Base-by-base conservation (phyloP, 2,329 filamentous ascomycete species). In the Ophiostoma tasmaniense region DNA sequence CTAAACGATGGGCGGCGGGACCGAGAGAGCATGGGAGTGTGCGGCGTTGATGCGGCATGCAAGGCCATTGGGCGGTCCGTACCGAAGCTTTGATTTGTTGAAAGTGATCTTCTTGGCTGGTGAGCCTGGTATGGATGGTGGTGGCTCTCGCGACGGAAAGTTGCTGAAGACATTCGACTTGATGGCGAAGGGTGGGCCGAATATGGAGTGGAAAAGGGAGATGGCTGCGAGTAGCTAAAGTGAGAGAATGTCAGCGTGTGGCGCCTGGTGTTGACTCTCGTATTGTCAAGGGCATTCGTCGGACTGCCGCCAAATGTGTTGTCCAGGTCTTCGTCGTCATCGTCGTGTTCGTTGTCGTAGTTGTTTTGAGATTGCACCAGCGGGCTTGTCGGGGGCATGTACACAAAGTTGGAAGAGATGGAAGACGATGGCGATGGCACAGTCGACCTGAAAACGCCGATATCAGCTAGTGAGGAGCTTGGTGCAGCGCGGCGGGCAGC, bases 331-430 rank as follows among this genome's bases (percentile, higher is more conserved):
- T 39, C 25, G 39, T 42, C 67, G 7, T 67, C 65, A 3, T 52
- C 11, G 42, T 42, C 13, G 6, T 17, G 22, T 0, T 67, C 69
- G 20, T 71, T 64, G 73, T 95, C 92, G 7, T 92, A 89, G 73
- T 93, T 95, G 79, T 89, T 96, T 75, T 92, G 88, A 59, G 93
- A 92, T 75, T 97, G 89, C 0, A 96, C 93, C 13, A 99, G 82
- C 17, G 95, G 95, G 74, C 93, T 98, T 1, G 95, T 98, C 0
- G 95, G 94, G 2, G 91, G 87, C 78, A 94, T 90, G 71, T 96
- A 90, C 39, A 90, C 84, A 77, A 97, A 97, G 74, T 87, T 93
- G 1, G 89, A 90, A 0, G 90, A 89, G 17, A 91, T 83, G 0
- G 92, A 90, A 8, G 89, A 92, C 2, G 89, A 89, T 11, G 90